Conservation (phyloP, 768 basidiomycete species). For the Tylopilus plumbeoviolaceoides region DNA sequence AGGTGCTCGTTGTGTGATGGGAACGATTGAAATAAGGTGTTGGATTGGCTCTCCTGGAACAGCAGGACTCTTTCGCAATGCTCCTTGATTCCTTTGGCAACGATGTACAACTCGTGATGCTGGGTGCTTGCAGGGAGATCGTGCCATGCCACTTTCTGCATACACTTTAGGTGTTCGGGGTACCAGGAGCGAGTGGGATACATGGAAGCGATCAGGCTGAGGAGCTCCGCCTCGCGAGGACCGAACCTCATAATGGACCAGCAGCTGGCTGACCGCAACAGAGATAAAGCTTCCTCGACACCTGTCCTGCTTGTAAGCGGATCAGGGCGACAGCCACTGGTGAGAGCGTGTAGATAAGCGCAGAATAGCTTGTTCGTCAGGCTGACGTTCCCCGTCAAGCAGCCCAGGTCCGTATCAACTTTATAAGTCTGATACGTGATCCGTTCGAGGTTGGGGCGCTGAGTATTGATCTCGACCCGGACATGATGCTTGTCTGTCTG, state of each 20-base stretch:
- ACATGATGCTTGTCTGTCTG: slow-evolving; percentile 14
- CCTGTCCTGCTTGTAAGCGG: slow-evolving; percentile 43
- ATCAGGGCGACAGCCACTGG: slow-evolving; percentile 36
- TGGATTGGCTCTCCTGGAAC: slow-evolving; percentile 5
- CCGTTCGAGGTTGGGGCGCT: background rate
- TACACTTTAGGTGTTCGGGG: slow-evolving; percentile 22
- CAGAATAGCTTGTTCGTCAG: slow-evolving; percentile 32
- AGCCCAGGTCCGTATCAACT: slow-evolving; percentile 30
- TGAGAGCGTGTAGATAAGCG: slow-evolving; percentile 45
- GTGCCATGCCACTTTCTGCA: slow-evolving; percentile 13
- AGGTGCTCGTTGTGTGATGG: slow-evolving; percentile 9
- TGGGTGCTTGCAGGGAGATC: slow-evolving; percentile 27
- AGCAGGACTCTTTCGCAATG: slow-evolving; percentile 19
- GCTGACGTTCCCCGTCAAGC: slow-evolving; percentile 25
- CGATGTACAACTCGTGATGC: slow-evolving; percentile 20
- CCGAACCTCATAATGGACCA: slow-evolving; percentile 40
- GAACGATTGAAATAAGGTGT: slow-evolving; percentile 2
- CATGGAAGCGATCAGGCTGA: slow-evolving; percentile 34
- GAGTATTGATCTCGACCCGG: slow-evolving; percentile 11
- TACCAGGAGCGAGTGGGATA: slow-evolving; percentile 37
- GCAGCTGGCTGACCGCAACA: slow-evolving; percentile 35
- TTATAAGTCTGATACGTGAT: slow-evolving; percentile 28
- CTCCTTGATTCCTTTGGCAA: slow-evolving; percentile 26
- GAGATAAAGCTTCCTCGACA: slow-evolving; percentile 39
- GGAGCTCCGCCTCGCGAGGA: slow-evolving; percentile 25